These are phyloP conservation scores for Suillus paluster DNA, from an alignment of 768 basidiomycete genomes.

Conservation along the genomic window DNA sequence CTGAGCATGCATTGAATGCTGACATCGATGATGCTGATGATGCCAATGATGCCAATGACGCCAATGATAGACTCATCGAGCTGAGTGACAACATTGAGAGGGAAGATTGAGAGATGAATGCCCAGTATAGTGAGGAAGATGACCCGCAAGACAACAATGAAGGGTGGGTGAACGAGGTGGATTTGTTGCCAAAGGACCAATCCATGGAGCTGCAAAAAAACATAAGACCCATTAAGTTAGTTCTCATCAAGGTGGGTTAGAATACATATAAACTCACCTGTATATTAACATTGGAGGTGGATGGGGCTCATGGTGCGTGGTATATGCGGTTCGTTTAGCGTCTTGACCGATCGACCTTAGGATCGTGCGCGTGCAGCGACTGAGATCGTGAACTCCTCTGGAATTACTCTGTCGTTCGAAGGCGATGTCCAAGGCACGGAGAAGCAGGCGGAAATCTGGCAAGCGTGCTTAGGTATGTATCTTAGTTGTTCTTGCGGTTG, in stretches of 20 bases:
- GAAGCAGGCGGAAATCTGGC: too few species aligned
- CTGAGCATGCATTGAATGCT: background rate
- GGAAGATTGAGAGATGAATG: background rate
- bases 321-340: too few species aligned
- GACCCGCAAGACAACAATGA: conserved; percentile 14
- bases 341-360: too few species aligned
- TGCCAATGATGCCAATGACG: background rate
- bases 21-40: background rate
- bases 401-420: too few species aligned
- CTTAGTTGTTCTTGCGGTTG: too few species aligned
- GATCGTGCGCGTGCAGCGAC: too few species aligned
- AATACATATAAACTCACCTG: conserved; percentile 16
- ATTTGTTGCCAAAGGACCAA: conserved; percentile 13
- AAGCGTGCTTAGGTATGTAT: too few species aligned
- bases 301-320: too few species aligned
- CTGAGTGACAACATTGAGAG: background rate
- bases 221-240: conserved; percentile 14
- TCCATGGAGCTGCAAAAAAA: background rate
- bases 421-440: too few species aligned
- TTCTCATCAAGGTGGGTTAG: conserved; percentile 22
- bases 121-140: background rate
- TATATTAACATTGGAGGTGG: too few species aligned
- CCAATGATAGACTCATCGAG: background rate
- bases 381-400: too few species aligned
- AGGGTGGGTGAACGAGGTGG: conserved; percentile 22